Evolutionary conservation across 2,329 filamentous ascomycete genomes (phyloP).

Genomic region (Cucurbitaria berberidis): DNA sequence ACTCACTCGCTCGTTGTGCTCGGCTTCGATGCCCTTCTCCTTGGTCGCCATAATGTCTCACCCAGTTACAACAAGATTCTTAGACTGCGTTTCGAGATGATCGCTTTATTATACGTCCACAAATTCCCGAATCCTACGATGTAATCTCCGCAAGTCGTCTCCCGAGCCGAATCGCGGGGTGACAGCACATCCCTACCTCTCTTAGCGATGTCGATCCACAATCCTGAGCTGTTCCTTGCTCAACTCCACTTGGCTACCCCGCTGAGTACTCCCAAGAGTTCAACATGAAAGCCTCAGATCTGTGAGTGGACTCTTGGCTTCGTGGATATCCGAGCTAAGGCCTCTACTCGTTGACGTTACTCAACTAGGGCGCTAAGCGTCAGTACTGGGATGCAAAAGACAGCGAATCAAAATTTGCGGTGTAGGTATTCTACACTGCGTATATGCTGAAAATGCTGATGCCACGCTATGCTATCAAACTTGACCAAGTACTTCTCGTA

Average conservation of each 20-base stretch:
- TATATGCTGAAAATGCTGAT: conserved; percentile 3
- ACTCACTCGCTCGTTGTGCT: conserved; percentile 7
- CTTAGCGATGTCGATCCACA: not conserved
- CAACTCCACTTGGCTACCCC: not conserved
- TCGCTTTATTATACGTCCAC: not conserved
- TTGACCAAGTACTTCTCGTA: conserved; percentile 4
- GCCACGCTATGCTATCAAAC: conserved; percentile 12
- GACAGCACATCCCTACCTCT: conserved; percentile 4
- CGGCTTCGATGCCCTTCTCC: conserved; percentile 9
- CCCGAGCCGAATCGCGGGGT: conserved; percentile 12
- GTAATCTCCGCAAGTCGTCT: conserved; percentile 5
- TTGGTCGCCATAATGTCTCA: conserved; percentile 2
- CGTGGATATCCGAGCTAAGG: not conserved
- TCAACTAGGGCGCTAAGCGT: not conserved
- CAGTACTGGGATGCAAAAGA: not conserved
- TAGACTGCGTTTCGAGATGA: not conserved
- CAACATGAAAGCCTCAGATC: not conserved
- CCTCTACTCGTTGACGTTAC: not conserved
- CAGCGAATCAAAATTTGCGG: not conserved
- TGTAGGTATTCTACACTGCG: not conserved
- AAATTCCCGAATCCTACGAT: not conserved
- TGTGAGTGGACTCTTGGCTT: not conserved
- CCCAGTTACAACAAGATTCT: not conserved
- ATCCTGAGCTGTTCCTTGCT: not conserved
- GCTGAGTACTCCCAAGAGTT: not conserved